Percentiles rank a stretch among this genome's conserved stretches.
phyloP scores from a whole-genome alignment of 495 filamentous ascomycete genomes.

The Friedmanniomyces simplex region DNA sequence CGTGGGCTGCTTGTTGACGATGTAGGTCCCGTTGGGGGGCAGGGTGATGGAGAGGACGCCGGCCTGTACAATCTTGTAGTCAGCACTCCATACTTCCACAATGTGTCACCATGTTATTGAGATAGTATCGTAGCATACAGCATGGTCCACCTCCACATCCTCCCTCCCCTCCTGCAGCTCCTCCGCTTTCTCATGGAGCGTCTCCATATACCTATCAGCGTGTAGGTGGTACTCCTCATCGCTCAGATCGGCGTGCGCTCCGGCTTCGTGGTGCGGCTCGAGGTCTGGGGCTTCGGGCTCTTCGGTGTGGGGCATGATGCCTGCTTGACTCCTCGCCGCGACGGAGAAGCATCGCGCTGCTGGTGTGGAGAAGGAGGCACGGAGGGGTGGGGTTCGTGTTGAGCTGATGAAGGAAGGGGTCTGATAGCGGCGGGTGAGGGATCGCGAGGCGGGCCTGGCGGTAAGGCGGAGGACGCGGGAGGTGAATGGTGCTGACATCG shows the following conservation, averaged over 20 bases:
- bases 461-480: neutral
- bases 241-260: constrained; percentile 53
- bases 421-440: neutral
- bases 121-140: constrained; percentile 29
- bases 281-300: constrained; percentile 26
- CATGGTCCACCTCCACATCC: constrained; percentile 56
- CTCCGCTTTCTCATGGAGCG: constrained; percentile 51
- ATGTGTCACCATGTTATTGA: neutral
- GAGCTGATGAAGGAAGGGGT: neutral
- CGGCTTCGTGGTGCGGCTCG: constrained; percentile 15
- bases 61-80: constrained; percentile 43
- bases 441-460: neutral
- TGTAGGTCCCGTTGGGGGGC: constrained; percentile 60
- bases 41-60: constrained; percentile 71
- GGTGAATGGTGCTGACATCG: neutral
- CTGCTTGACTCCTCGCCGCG: neutral
- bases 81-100: neutral
- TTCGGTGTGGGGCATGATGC: constrained; percentile 30
- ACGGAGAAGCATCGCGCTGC: neutral
- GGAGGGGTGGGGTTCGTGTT: neutral
- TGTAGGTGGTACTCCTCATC: constrained; percentile 63
- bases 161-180: constrained; percentile 51
- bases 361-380: neutral
- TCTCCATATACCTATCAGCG: constrained; percentile 54
- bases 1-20: constrained; percentile 95